Conservation (phyloP, 768 basidiomycete species). For the Tephrocybe sp. region DNA sequence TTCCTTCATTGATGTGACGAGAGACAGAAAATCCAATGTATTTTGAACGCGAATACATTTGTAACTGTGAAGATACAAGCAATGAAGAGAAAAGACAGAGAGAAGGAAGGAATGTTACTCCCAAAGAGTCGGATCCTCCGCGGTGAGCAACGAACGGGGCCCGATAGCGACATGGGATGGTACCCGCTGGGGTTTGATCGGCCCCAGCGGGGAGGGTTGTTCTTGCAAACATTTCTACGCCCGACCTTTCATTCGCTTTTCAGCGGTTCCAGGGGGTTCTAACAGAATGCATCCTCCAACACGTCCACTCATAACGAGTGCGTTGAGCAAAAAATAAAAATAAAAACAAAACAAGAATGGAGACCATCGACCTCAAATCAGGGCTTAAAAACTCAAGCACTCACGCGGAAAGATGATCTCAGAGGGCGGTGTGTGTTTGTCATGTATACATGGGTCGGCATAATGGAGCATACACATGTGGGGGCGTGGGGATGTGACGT, state of each 20-base stretch:
- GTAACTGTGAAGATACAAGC: no score
- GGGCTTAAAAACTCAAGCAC: background rate
- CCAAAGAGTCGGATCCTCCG: constrained; percentile 70
- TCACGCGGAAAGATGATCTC: constrained; percentile 7
- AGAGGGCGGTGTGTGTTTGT: constrained; percentile 15
- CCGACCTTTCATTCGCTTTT: constrained; percentile 72
- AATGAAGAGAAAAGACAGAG: constrained; percentile 9
- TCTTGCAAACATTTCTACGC: constrained; percentile 95
- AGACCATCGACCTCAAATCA: background rate
- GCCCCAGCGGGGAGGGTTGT: constrained; percentile 43
- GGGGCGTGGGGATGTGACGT: background rate
- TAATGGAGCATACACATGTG: constrained; percentile 20
- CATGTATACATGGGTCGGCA: constrained; percentile 24
- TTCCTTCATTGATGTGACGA: no score
- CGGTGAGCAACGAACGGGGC: constrained; percentile 57
- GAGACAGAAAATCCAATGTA: background rate
- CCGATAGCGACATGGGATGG: constrained; percentile 79
- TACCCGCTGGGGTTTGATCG: constrained; percentile 62
- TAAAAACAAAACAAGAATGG: constrained; percentile 11
- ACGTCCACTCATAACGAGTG: background rate
- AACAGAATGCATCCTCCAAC: constrained; percentile 65
- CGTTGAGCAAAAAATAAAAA: constrained; percentile 9
- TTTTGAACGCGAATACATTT: no score
- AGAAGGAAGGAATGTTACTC: constrained; percentile 47
- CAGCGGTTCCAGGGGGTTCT: constrained; percentile 83